Evolutionary conservation across 2,329 filamentous ascomycete species (phyloP).

Genomic region (Ascocoryne sarcoides): DNA sequence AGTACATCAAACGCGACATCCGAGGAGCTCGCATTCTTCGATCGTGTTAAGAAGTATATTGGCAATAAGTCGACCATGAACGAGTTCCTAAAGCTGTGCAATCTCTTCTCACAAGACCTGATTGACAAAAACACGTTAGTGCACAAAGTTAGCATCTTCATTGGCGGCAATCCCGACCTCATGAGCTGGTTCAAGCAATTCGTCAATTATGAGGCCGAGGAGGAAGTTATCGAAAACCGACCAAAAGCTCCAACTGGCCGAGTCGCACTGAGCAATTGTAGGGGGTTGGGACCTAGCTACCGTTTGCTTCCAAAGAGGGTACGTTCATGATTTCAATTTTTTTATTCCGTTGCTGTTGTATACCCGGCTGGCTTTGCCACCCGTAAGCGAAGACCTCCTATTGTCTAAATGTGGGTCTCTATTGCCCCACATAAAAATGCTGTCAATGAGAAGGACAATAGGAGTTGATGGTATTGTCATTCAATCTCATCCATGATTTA

Average conservation of each 20-base stretch:
- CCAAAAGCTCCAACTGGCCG: slow-evolving; percentile 67
- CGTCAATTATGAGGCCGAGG: slow-evolving; percentile 66
- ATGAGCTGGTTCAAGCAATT: slow-evolving; percentile 82
- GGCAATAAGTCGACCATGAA: slow-evolving; percentile 87
- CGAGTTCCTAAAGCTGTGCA: slow-evolving; percentile 95
- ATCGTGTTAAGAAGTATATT: slow-evolving; percentile 92
- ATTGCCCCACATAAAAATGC: too few relatives aligned
- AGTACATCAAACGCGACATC: slow-evolving; percentile 63
- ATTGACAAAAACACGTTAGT: slow-evolving; percentile 79
- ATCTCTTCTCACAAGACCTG: slow-evolving; percentile 86
- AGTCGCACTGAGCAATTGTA: slow-evolving; percentile 91
- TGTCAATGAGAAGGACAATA: too few relatives aligned
- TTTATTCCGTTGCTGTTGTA: too few relatives aligned
- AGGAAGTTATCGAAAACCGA: slow-evolving; percentile 70
- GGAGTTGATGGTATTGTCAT: too few relatives aligned
- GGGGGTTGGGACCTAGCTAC: slow-evolving; percentile 93
- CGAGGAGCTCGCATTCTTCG: slow-evolving; percentile 90
- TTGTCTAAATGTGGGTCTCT: too few relatives aligned
- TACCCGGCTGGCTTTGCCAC: too few relatives aligned
- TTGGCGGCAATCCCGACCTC: slow-evolving; percentile 82
- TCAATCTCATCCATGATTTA: too few relatives aligned
- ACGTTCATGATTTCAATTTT: slow-evolving; percentile 25
- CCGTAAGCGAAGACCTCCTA: too few relatives aligned
- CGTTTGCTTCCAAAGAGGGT: slow-evolving; percentile 77
- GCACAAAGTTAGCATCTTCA: slow-evolving; percentile 75